phyloP scores from a whole-genome alignment of 2,329 filamentous ascomycete species.

The Botrytis byssoidea region DNA sequence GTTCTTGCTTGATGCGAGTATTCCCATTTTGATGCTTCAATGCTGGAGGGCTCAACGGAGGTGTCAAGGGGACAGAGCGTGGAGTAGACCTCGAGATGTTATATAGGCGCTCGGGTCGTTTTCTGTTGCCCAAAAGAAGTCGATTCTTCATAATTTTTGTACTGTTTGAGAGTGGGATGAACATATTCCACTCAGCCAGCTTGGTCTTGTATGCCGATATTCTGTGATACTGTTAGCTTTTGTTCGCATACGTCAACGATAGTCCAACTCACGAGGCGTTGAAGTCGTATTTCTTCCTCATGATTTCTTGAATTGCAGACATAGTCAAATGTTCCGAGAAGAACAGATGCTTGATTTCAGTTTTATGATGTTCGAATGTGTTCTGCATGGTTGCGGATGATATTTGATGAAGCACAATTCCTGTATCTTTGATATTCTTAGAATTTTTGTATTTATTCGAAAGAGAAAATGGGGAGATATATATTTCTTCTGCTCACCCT shows the following conservation, averaged over 20 bases:
- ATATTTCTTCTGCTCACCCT: neutral
- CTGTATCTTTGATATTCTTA: neutral
- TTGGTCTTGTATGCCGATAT: conserved; percentile 21
- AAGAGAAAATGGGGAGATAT: conserved; percentile 13
- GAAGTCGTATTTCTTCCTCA: conserved; percentile 18
- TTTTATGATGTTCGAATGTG: conserved; percentile 17
- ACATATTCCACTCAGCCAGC: conserved; percentile 21
- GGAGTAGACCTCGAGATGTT: conserved; percentile 3
- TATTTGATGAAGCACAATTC: neutral
- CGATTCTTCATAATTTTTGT: conserved; percentile 10
- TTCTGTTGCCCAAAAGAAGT: neutral
- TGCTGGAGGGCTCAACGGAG: conserved; percentile 9
- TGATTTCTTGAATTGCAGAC: conserved; percentile 20
- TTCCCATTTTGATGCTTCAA: neutral
- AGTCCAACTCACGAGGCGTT: conserved; percentile 11
- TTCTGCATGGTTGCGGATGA: conserved; percentile 15
- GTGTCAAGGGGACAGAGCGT: conserved; percentile 18
- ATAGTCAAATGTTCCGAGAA: conserved; percentile 13
- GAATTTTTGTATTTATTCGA: neutral
- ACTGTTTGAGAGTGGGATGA: conserved; percentile 8
- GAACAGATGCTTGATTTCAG: conserved; percentile 17
- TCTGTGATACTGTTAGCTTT: neutral
- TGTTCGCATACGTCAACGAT: neutral
- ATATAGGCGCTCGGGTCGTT: conserved; percentile 1
- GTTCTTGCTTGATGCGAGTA: conserved; percentile 1